Conservation (phyloP, 2,329 filamentous ascomycete genomes). For the Colletotrichum truncatum region DNA sequence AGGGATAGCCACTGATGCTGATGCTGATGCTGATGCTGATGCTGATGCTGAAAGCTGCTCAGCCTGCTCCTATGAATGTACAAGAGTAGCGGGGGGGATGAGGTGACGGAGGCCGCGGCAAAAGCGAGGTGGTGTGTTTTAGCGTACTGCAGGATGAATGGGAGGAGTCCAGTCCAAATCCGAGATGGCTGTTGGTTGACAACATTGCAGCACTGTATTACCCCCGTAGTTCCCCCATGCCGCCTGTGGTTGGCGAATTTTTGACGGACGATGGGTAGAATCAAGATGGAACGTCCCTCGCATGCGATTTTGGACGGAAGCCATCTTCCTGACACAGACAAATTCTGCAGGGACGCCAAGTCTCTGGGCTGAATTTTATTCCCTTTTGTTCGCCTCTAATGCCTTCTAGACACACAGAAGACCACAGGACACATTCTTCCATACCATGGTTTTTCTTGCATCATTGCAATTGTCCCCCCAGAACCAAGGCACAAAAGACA, state of each 20-base stretch:
- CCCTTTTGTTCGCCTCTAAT: not conserved
- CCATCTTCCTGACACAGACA: slow-evolving; percentile 21
- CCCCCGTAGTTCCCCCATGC: too few relatives aligned
- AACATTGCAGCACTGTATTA: too few relatives aligned
- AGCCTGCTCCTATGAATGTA: too few relatives aligned
- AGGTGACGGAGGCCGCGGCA: slow-evolving; percentile 10
- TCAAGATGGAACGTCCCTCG: slow-evolving; percentile 13
- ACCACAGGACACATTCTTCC: too few relatives aligned
- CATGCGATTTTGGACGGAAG: slow-evolving; percentile 23
- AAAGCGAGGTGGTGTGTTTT: slow-evolving; percentile 6
- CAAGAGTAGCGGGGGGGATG: too few relatives aligned
- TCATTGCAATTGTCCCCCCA: not conserved
- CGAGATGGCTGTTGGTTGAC: not conserved
- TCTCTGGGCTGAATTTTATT: not conserved
- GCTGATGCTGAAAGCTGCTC: not conserved
- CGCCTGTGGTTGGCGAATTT: not conserved
- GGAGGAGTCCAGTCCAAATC: not conserved
- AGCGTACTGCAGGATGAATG: slow-evolving; percentile 5
- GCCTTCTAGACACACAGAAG: too few relatives aligned
- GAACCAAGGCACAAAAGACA: not conserved
- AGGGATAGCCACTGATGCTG: not conserved
- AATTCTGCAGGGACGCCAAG: slow-evolving; percentile 24
- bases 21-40: slow-evolving; percentile 10
- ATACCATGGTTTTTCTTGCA: not conserved
- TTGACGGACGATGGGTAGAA: not conserved